phyloP scores from a whole-genome alignment of 371 early-diverging fungal species.

The Lichtheimia ornata region DNA sequence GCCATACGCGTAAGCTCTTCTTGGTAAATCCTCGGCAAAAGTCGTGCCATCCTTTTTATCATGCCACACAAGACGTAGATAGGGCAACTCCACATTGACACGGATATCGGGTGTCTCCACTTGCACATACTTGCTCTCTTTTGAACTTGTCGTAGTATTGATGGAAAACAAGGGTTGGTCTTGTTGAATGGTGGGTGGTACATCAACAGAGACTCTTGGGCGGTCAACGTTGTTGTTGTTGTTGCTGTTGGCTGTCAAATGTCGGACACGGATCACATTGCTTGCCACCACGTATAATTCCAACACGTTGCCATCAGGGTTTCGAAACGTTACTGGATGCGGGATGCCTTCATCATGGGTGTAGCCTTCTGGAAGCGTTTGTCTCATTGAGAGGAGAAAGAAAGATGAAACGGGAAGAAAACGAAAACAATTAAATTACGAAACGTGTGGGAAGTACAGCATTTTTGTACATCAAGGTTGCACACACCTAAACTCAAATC shows the following conservation, averaged over 20 bases:
- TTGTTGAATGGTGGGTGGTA: not conserved
- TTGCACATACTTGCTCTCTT: conserved; percentile 7
- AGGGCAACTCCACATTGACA: conserved; percentile 17
- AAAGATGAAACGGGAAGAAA: conserved; percentile 11
- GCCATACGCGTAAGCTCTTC: conserved; percentile 49
- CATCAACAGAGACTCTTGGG: not conserved
- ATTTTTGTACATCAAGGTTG: too few relatives aligned
- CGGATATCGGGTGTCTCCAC: conserved; percentile 21
- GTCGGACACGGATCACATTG: conserved; percentile 25
- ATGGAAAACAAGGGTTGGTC: too few relatives aligned
- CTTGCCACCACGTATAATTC: conserved; percentile 17
- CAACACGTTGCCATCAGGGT: conserved; percentile 21
- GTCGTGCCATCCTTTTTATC: conserved; percentile 17
- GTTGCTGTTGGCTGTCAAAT: not conserved
- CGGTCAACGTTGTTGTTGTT: not conserved
- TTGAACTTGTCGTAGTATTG: too few relatives aligned
- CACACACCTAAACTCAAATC: too few relatives aligned
- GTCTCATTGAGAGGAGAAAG: conserved; percentile 25
- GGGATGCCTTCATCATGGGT: conserved; percentile 14
- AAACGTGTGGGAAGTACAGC: too few relatives aligned
- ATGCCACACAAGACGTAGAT: conserved; percentile 24
- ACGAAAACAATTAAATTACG: not conserved
- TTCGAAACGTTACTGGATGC: conserved; percentile 31
- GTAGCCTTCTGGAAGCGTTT: conserved; percentile 30
- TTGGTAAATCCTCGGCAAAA: conserved; percentile 55